Evolutionary conservation across 768 basidiomycete genomes (phyloP).

Genomic region (Pleurotus citrinopileatus): DNA sequence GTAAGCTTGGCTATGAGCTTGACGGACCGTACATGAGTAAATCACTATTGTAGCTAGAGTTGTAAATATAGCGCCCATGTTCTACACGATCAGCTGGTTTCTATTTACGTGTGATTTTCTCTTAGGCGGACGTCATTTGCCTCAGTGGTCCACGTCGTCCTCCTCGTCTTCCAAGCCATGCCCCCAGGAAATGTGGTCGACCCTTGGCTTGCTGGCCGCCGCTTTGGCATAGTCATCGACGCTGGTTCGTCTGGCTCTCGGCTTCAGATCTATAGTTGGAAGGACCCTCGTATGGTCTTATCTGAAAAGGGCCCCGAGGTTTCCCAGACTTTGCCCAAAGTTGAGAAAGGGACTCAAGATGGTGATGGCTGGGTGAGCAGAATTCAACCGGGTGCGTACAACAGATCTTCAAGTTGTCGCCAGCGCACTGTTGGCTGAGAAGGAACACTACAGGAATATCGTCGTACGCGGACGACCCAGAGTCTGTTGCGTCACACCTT

Average conservation of each 20-base stretch:
- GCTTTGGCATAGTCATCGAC: conserved; percentile 95
- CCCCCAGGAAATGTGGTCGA: conserved; percentile 70
- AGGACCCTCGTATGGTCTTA: conserved; percentile 59
- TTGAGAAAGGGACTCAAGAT: conserved; percentile 85
- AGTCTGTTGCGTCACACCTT: conserved; percentile 72
- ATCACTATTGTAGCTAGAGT: conserved; percentile 41
- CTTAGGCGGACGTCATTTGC: background rate
- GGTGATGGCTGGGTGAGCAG: conserved; percentile 88
- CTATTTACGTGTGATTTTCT: conserved; percentile 3
- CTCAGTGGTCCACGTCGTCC: background rate
- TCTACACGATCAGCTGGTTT: background rate
- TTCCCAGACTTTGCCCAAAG: conserved; percentile 64
- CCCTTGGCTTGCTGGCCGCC: conserved; percentile 75
- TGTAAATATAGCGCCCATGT: background rate
- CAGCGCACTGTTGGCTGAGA: conserved; percentile 1
- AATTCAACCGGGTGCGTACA: conserved; percentile 91
- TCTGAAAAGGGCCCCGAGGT: conserved; percentile 53
- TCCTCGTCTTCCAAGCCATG: conserved; percentile 47
- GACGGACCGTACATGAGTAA: conserved; percentile 99
- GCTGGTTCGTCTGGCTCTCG: conserved; percentile 97
- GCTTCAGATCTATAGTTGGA: conserved; percentile 97
- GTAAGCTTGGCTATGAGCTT: conserved; percentile 88
- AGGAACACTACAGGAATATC: conserved; percentile 77
- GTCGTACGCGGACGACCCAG: conserved; percentile 67
- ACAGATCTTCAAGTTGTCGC: background rate